Base-by-base conservation (phyloP, 495 filamentous ascomycete species). In the Friedmanniomyces endolithicus region DNA sequence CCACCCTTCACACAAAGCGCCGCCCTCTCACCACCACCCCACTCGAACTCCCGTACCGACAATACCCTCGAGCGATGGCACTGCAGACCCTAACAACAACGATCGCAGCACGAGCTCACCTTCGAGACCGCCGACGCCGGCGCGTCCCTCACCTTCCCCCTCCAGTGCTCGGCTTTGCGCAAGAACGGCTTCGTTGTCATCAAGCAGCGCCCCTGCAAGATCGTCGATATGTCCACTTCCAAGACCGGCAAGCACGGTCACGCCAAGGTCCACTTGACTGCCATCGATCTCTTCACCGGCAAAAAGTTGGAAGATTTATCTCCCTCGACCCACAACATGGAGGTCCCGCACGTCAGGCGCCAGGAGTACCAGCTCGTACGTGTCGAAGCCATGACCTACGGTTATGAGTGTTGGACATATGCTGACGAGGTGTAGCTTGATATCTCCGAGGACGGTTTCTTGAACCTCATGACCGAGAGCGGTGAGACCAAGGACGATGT, bases 211-310 rank as follows among this genome's bases (percentile, higher is more conserved):
- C 92, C 92, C 59, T 99, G 92, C 89, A 97, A 96, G 84, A 99
- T 99, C 65, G 87, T 96, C 71, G 92, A 96, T 68, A 99, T 99
- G 92, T 90, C 86, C 59, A 99, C 92, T 75, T 99, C 92, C 69
- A 99, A 99, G 88, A 99, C 92, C 60, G 92, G 92, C 72, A 99
- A 99, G 87, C 92, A 99, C 85, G 92, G 92, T 72, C 92, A 99
- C 84, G 92, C 92, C 73, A 99, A 99, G 84, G 92, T 97, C 70
- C 89, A 99, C 78, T 74, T 99, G 58, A 83, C 94, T 65, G 92
- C 87, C 68, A 82, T 90, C 70, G 92, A 99, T 70, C 96, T 99
- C 78, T 99, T 99, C 80, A 99, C 89, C 58, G 80, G 80, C 80
- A 97, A 97, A 87, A 99, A 99, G 82, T 77, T 92, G 56, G 92